phyloP scores from a whole-genome alignment of 306 rosid genomes.

The Dalbergia cochinchinensis region DNA sequence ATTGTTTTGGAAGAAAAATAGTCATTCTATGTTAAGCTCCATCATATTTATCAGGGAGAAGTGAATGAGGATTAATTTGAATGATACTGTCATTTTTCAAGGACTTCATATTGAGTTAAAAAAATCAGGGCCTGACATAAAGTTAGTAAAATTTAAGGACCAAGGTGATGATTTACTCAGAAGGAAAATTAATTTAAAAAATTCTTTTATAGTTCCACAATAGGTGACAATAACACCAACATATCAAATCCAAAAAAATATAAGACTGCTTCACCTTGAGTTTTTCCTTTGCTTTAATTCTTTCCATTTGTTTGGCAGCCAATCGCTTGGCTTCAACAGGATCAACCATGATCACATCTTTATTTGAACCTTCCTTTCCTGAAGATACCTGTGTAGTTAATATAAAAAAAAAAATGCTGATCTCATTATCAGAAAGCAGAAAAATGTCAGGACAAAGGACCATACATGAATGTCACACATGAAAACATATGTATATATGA shows the following conservation, averaged over 20 bases:
- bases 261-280: conserved; percentile 61
- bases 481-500: conserved; percentile 3
- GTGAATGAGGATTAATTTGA: no score
- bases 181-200: not conserved
- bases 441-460: conserved; percentile 1
- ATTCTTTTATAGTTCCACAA: conserved; percentile 8
- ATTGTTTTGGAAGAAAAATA: no score
- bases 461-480: not conserved
- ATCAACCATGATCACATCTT: conserved; percentile 87
- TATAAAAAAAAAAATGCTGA: conserved; percentile 16
- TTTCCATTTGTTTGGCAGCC: conserved; percentile 91
- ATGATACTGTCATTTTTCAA: no score
- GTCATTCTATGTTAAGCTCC: no score
- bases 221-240: conserved; percentile 24
- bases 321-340: conserved; percentile 92
- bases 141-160: no score
- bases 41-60: no score
- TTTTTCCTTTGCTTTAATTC: conserved; percentile 78
- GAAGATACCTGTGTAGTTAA: conserved; percentile 66
- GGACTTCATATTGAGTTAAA: no score
- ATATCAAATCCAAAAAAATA: conserved; percentile 22
- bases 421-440: conserved; percentile 3
- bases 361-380: conserved; percentile 55
- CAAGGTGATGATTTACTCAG: no score
- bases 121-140: no score